Evolutionary conservation across 441 rosid genomes (phyloP), one percentile per base, ranked within the genome.

Genomic region (Aleurites moluccanus): DNA sequence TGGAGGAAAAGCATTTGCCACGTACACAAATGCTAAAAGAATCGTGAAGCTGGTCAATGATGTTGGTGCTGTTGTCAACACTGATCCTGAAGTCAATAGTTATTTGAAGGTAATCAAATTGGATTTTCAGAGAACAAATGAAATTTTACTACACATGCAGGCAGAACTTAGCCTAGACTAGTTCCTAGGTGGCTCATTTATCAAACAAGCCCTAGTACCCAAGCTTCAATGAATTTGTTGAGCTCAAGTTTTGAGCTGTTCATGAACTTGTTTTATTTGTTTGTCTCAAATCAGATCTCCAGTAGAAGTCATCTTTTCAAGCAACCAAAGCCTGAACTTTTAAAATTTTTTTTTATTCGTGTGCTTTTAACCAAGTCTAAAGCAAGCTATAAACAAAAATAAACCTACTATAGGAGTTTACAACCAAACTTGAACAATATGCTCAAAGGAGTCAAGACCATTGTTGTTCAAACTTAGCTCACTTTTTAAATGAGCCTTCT

Each of bases 1-100:
- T 74, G 97, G 99, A 74, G 99, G 99, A 75, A 96, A 96, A 85
- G 99, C 99, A 67, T 96, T 93, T 88, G 98, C 98, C 71, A 96
- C 98, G 10, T 96, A 96, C 79, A 90, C 97, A 64, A 96, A 96
- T 84, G 99, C 99, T 68, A 93, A 93, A 83, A 88, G 96, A 81
- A 96, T 93, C 74, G 99, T 96, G 85, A 93, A 96, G 80, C 85
- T 93, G 74, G 98, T 96, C 78, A 87, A 87, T 86, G 99, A 96
- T 86, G 98, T 93, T 65, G 97, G 98, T 56, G 89, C 80, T 11
- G 92, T 93, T 68, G 94, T 96, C 78, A 96, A 96, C 85, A 85
- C 77, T 49, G 99, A 96, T 78, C 98, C 99, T 79, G 97, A 93
- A 77, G 96, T 93, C 86, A 93, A 93, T 74, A 83, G 84, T 78